phyloP scores from a whole-genome alignment of 192 early-diverging fungal genomes.

The Phlyctochytrium planicorne region DNA sequence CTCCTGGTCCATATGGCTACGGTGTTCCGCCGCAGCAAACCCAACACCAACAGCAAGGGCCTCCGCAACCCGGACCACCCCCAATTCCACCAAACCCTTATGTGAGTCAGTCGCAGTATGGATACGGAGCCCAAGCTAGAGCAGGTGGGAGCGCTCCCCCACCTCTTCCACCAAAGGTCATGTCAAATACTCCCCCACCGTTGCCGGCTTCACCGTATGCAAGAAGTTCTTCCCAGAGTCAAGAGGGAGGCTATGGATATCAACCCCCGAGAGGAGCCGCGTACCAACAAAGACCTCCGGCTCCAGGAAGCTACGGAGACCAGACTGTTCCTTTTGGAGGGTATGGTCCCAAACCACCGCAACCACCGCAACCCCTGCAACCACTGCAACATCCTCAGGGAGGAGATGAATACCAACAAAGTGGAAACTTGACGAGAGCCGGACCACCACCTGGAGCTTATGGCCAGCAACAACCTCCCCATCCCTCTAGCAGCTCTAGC shows the following conservation, averaged over 20 bases:
- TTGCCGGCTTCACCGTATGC: no score
- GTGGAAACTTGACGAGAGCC: no score
- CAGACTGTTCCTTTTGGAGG: background rate
- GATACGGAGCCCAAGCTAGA: no score
- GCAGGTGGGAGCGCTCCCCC: background rate
- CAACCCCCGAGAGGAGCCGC: background rate
- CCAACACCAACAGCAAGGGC: background rate
- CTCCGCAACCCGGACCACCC: background rate
- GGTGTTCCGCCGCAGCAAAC: background rate
- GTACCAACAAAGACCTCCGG: background rate
- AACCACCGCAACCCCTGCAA: background rate
- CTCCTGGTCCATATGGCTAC: background rate
- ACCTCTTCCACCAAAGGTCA: background rate
- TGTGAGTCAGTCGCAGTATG: no score
- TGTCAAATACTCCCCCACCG: no score
- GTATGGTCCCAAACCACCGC: background rate
- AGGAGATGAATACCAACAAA: no score
- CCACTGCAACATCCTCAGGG: background rate
- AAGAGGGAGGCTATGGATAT: background rate
- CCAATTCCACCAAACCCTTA: no score
- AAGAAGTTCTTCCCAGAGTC: background rate
- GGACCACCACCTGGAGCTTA: background rate
- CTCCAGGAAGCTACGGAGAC: no score
- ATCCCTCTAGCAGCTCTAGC: background rate
- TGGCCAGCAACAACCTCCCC: background rate